phyloP scores from a whole-genome alignment of 345 rosid species.

The Odontarrhena argentea region DNA sequence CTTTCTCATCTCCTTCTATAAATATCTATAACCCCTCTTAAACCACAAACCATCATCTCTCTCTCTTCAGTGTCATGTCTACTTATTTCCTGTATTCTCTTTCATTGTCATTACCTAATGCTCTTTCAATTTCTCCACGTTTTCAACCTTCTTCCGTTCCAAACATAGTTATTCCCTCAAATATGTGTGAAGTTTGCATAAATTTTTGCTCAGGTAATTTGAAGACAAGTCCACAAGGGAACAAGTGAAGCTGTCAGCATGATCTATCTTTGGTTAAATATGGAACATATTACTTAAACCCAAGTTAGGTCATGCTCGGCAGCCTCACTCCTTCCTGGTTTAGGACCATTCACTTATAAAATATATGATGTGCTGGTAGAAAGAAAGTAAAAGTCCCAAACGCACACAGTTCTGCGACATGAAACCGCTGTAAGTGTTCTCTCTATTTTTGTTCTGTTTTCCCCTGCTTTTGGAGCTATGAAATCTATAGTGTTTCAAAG shows the following conservation, averaged over 20 bases:
- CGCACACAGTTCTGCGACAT: slow-evolving; percentile 3
- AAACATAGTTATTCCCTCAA: neutral
- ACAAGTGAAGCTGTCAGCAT: slow-evolving; percentile 97
- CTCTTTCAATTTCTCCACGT: neutral
- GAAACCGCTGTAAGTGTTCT: slow-evolving; percentile 19
- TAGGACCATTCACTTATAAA: slow-evolving; percentile 41
- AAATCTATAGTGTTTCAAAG: slow-evolving; percentile 19
- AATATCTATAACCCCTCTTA: slow-evolving; percentile 19
- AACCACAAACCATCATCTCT: slow-evolving; percentile 19
- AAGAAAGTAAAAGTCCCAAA: neutral
- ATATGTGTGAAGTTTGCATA: slow-evolving; percentile 12
- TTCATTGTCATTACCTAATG: slow-evolving; percentile 1
- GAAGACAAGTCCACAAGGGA: slow-evolving; percentile 54
- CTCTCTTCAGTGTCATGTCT: neutral
- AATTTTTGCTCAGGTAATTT: neutral
- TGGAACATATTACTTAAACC: slow-evolving; percentile 45
- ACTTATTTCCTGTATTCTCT: slow-evolving; percentile 12
- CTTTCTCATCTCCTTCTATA: slow-evolving; percentile 34
- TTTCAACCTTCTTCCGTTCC: neutral
- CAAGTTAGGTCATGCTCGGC: slow-evolving; percentile 84
- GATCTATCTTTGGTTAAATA: slow-evolving; percentile 68
- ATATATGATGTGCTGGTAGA: neutral
- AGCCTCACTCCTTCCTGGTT: slow-evolving; percentile 84
- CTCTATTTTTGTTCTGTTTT: slow-evolving; percentile 1
- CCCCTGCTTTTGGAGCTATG: slow-evolving; percentile 2